Conservation (phyloP, 2,329 filamentous ascomycete species). For the Trichoderma aggressivum region DNA sequence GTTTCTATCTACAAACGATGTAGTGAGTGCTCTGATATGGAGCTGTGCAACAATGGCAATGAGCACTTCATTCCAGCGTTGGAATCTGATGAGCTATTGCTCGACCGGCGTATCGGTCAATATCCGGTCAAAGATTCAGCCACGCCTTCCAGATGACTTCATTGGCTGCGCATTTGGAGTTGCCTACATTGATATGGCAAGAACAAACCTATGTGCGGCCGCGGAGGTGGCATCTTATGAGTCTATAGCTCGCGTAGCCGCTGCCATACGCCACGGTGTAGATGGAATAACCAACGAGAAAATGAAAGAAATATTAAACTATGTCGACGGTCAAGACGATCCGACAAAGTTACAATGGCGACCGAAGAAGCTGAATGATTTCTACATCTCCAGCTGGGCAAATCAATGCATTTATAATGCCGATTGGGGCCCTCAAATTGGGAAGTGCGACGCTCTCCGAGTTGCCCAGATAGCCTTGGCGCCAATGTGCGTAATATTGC, state of each 20-base stretch:
- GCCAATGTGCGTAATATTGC: not conserved
- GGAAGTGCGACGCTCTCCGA: not conserved
- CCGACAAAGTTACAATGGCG: not conserved
- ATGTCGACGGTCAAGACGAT: not conserved
- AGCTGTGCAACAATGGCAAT: not conserved
- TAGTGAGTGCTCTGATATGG: not conserved
- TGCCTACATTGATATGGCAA: not conserved
- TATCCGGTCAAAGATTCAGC: not conserved
- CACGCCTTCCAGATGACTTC: not conserved
- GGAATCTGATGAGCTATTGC: not conserved
- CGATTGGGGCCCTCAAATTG: not conserved
- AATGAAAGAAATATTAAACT: not conserved
- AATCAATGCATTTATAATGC: not conserved
- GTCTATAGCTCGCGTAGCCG: not conserved
- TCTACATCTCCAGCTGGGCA: not conserved
- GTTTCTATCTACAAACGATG: not conserved
- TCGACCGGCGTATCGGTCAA: not conserved
- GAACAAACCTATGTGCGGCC: not conserved
- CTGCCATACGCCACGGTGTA: not conserved
- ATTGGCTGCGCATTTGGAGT: not conserved
- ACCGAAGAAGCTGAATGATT: not conserved
- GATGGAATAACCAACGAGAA: not conserved
- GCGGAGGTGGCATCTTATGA: not conserved
- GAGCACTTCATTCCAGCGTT: not conserved
- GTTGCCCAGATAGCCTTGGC: not conserved